Evolutionary conservation across 768 basidiomycete species (phyloP), one percentile per base, ranked within the genome.

Genomic region (Daedaleopsis nitida): DNA sequence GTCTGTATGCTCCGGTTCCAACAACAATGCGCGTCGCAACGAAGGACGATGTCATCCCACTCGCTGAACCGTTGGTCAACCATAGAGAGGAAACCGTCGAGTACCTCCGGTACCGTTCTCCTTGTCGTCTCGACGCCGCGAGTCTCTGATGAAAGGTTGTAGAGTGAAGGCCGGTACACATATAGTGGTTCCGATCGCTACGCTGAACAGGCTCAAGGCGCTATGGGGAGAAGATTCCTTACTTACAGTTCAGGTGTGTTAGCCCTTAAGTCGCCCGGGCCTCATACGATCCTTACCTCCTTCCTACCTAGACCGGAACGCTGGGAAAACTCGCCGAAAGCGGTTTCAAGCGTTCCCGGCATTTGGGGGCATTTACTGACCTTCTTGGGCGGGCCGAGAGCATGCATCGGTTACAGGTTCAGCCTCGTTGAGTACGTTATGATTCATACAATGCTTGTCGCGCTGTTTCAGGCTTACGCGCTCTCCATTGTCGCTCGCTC

Each of bases 331-430:
- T 65, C 75, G 5, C 85, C 86, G 0, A 77, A 81, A 34, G 75
- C 75, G 1, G 79, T 76, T 1, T 69, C 68, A 3, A 59, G 68
- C 1, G 75, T 89, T 37, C 88, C 88, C 5, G 85, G 86, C 7
- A 78, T 88, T 0, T 87, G 82, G 81, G 78, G 81, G 14, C 81
- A 87, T 63, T 64, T 84, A 62, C 67, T 88, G 42, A 81, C 84
- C 0, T 91, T 91, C 78, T 64, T 86, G 3, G 86, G 85, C 34
- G 88, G 88, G 2, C 83, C 85, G 14, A 78, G 80, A 21, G 79
- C 85, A 0, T 91, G 88, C 60, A 88, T 89, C 35, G 86, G 87
- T 0, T 88, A 83, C 68, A 80, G 84, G 6, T 89, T 89, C 68
- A 79, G 87, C 12, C 68, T 88, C 19, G 75, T 83, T 14, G 86